Base-by-base conservation (phyloP, 805 yeast species). In the Blastobotrys parvus region DNA sequence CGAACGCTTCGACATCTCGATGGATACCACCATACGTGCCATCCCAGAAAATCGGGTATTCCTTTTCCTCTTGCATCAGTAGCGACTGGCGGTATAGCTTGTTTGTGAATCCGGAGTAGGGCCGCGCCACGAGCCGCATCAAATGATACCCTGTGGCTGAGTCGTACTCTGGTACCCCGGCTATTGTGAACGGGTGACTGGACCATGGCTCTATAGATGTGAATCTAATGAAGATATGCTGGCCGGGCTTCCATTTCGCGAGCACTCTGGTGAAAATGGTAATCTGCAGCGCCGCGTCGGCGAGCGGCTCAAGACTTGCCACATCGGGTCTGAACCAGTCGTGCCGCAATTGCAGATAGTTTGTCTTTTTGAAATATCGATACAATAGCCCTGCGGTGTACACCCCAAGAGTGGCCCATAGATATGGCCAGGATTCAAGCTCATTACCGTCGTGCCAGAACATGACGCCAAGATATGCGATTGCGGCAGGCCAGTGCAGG, bases 1-100 rank as follows among this genome's bases (percentile, higher is more conserved):
- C 74, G 48, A 73, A 74, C 5, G 65, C 57, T 8, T 60, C 51
- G 25, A 71, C 56, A 3, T 71, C 66, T 42, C 71, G 72, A 34
- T 60, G 58, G 17, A 57, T 53, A 2, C 68, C 73, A 0, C 77
- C 76, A 46, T 61, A 67, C 0, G 78, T 77, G 0, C 78, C 78
- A 25, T 61, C 61, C 33, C 72, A 57, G 3, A 59, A 41, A 0
- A 68, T 71, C 31, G 65, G 68, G 20, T 31, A 16, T 15, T 41
- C 38, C 25, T 27, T 10, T 10, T 39, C 42, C 10, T 7, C n/a
- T 38, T 39, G 45, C 18, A 19, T 20, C 13, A 35, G 32, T 8
- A 44, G 22, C 5, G 51, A 47, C 20, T 33, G 41, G n/a, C 38
- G 43, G 19, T 34, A 38, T 3, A 50, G 30, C 13, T 21, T 31